A percentile compares a stretch with the other conserved stretches of the same genome.
Evolutionary conservation across 371 early-diverging fungal species (phyloP).

Genomic region (Fennellomyces sp.): DNA sequence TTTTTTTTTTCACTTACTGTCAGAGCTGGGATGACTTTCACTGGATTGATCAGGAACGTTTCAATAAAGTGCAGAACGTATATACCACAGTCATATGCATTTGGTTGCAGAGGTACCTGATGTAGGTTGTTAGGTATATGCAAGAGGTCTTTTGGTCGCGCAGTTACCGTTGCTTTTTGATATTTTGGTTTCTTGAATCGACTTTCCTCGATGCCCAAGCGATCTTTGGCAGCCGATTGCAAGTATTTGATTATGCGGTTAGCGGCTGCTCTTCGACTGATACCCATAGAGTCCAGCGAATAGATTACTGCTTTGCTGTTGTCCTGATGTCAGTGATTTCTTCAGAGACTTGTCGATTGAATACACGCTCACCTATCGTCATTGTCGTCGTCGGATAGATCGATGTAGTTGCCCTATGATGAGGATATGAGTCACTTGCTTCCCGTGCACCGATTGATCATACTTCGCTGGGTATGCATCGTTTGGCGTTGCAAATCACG

Average conservation of each 20-base stretch:
- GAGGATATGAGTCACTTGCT: background rate
- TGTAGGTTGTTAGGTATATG: constrained; percentile 15
- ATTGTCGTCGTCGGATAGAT: background rate
- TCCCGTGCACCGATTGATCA: background rate
- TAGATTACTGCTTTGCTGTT: constrained; percentile 33
- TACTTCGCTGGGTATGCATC: constrained; percentile 5
- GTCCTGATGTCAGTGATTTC: background rate
- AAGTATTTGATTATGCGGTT: constrained; percentile 43
- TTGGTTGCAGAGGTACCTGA: constrained; percentile 56
- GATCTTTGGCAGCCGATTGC: constrained; percentile 32
- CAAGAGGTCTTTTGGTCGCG: constrained; percentile 25
- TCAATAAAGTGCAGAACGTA: constrained; percentile 61
- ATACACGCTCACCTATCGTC: background rate
- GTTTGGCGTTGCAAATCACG: constrained; percentile 60
- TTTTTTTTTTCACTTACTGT: constrained; percentile 2
- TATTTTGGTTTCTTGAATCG: constrained; percentile 3
- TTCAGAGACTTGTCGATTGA: too few relatives aligned
- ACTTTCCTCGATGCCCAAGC: constrained; percentile 9
- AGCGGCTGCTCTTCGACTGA: constrained; percentile 38
- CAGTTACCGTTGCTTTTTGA: constrained; percentile 14
- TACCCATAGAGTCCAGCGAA: constrained; percentile 61
- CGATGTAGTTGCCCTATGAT: background rate
- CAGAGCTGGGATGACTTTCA: background rate
- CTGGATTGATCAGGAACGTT: constrained; percentile 31
- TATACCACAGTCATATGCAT: constrained; percentile 70